Conservation (phyloP, 176 grass and related monocot species). For the Ensete ventricosum region DNA sequence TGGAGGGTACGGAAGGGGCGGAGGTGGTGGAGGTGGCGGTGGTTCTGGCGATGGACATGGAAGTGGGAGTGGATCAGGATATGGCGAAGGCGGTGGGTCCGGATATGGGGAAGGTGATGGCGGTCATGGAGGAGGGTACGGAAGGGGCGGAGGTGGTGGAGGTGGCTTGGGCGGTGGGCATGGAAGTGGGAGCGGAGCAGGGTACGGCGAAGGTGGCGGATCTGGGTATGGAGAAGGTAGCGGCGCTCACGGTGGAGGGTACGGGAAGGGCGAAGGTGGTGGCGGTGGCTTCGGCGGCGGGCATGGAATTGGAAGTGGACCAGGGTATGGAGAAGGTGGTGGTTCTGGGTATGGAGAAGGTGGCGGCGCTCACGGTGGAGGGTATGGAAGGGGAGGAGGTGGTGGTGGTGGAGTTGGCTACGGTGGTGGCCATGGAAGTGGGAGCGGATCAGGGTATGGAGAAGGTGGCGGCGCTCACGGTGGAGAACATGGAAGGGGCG, state of each 20-base stretch:
- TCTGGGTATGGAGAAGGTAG: neutral
- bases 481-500: too few species aligned
- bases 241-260: neutral
- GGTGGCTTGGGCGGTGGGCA: neutral
- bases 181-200: too few species aligned
- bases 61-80: neutral
- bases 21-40: neutral
- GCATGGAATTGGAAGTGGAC: too few species aligned
- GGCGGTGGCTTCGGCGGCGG: too few species aligned
- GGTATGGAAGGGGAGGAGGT: too few species aligned
- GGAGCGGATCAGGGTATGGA: too few species aligned
- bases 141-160: conserved; percentile 4
- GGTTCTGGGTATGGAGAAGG: too few species aligned
- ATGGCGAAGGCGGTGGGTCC: neutral
- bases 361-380: too few species aligned
- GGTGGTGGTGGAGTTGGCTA: too few species aligned
- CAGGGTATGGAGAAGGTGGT: too few species aligned
- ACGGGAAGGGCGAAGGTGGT: conserved; percentile 1
- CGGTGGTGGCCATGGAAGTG: too few species aligned
- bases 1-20: neutral
- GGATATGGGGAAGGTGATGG: conserved; percentile 2
- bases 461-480: too few species aligned
- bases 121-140: neutral
- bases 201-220: neutral
- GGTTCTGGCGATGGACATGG: neutral